Conservation (phyloP, 805 yeast genomes). For the Naumovozyma dairenensis region DNA sequence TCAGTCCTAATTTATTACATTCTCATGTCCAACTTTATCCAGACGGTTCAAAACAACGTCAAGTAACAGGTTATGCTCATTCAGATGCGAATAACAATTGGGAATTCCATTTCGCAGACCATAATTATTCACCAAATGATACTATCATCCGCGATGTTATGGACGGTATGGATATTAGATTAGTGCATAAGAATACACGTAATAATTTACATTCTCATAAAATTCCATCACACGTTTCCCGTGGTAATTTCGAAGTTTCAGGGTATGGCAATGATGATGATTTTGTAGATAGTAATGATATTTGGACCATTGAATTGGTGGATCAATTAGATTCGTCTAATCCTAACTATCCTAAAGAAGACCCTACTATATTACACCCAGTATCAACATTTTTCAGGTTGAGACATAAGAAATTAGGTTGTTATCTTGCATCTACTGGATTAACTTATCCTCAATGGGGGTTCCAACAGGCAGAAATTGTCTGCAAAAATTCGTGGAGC, state of each 20-base stretch:
- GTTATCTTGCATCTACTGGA: slow-evolving; percentile 83
- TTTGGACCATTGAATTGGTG: slow-evolving; percentile 65
- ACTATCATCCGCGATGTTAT: slow-evolving; percentile 25
- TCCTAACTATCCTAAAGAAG: slow-evolving; percentile 32
- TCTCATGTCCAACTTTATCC: slow-evolving; percentile 68
- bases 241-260: slow-evolving; percentile 51
- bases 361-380: slow-evolving; percentile 54
- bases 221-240: slow-evolving; percentile 51
- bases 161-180: slow-evolving; percentile 53
- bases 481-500: slow-evolving; percentile 61
- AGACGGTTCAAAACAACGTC: slow-evolving; percentile 69
- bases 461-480: slow-evolving; percentile 93
- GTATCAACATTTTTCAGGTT: slow-evolving; percentile 76
- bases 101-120: slow-evolving; percentile 43
- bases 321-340: slow-evolving; percentile 40
- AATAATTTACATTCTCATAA: slow-evolving; percentile 67
- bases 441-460: slow-evolving; percentile 89
- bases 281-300: slow-evolving; percentile 63
- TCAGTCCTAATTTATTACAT: slow-evolving; percentile 64
- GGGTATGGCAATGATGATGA: slow-evolving; percentile 54
- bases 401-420: slow-evolving; percentile 55
- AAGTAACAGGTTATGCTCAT: slow-evolving; percentile 68
- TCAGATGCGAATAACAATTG: slow-evolving; percentile 68
- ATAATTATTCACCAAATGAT: slow-evolving; percentile 9
- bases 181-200: slow-evolving; percentile 52